phyloP scores from a whole-genome alignment of 2,329 filamentous ascomycete genomes.

The Metarhizium anisopliae region DNA sequence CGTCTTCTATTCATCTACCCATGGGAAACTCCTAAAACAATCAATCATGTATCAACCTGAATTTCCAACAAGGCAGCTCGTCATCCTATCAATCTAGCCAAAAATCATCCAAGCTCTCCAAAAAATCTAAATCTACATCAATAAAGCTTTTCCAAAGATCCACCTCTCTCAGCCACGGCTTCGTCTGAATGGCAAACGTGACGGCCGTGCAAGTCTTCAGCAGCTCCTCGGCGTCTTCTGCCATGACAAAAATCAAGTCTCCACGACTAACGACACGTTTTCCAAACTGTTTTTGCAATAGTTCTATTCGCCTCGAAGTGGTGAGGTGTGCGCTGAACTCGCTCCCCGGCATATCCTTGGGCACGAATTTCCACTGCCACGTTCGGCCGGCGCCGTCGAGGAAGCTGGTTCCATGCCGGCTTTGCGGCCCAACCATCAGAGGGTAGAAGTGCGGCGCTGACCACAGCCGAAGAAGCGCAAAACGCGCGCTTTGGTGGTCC shows the following conservation, averaged over 20 bases:
- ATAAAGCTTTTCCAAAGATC: slow-evolving; percentile 21
- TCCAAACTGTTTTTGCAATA: slow-evolving; percentile 11
- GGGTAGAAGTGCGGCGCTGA: slow-evolving; percentile 21
- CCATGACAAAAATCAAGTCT: slow-evolving; percentile 20
- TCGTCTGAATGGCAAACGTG: slow-evolving; percentile 19
- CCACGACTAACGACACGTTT: slow-evolving; percentile 12
- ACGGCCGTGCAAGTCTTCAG: slow-evolving; percentile 15
- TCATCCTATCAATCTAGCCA: slow-evolving; percentile 13
- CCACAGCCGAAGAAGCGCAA: slow-evolving; percentile 18
- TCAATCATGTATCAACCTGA: too few species aligned
- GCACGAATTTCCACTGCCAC: slow-evolving; percentile 20
- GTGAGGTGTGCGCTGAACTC: slow-evolving; percentile 14
- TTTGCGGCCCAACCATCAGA: slow-evolving; percentile 15
- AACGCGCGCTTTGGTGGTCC: slow-evolving; percentile 11
- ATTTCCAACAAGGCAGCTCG: too few species aligned
- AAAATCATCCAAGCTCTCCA: slow-evolving; percentile 11
- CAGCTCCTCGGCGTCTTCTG: slow-evolving; percentile 11
- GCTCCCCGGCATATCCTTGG: slow-evolving; percentile 18
- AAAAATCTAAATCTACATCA: slow-evolving; percentile 15
- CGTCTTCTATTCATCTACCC: too few species aligned
- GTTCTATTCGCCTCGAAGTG: slow-evolving; percentile 7
- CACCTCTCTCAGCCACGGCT: slow-evolving; percentile 18
- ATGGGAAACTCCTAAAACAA: too few species aligned
- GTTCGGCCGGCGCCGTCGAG: slow-evolving; percentile 15
- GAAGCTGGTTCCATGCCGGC: slow-evolving; percentile 13